Conservation (phyloP, 768 basidiomycete genomes). For the Naganishia kalamii region DNA sequence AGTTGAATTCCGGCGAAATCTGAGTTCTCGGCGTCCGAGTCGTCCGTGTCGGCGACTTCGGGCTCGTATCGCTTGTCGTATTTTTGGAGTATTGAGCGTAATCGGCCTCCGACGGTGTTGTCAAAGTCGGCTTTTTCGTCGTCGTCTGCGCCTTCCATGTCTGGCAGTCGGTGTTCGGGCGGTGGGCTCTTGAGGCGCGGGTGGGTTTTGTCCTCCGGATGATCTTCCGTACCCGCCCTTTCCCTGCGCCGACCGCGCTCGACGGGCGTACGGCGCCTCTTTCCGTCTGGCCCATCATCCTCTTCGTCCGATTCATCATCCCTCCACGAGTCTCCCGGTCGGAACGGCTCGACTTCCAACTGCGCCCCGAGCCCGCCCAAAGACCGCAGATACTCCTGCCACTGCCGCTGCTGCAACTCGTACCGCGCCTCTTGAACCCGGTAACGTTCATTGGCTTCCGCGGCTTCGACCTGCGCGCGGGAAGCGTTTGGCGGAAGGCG, state of each 20-base stretch:
- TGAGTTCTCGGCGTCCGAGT: not conserved
- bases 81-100: not conserved
- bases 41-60: not conserved
- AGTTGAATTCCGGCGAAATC: not conserved
- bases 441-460: not conserved
- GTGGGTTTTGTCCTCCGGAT: not conserved
- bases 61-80: slow-evolving; percentile 1
- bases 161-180: not conserved
- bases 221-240: too few relatives aligned
- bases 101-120: not conserved
- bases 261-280: too few relatives aligned
- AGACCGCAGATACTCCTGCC: not conserved
- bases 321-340: not conserved
- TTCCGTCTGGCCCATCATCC: too few relatives aligned
- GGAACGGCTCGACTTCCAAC: too few relatives aligned
- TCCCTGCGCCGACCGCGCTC: too few relatives aligned
- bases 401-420: not conserved
- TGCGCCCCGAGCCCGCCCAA: not conserved
- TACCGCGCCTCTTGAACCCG: not conserved
- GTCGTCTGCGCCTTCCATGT: not conserved
- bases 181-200: not conserved
- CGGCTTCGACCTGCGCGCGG: not conserved
- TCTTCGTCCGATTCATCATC: slow-evolving; percentile 7
- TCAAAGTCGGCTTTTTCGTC: not conserved
- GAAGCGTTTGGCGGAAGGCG: not conserved